Evolutionary conservation across 306 rosid genomes (phyloP).

Genomic region (Medicago arabica): DNA sequence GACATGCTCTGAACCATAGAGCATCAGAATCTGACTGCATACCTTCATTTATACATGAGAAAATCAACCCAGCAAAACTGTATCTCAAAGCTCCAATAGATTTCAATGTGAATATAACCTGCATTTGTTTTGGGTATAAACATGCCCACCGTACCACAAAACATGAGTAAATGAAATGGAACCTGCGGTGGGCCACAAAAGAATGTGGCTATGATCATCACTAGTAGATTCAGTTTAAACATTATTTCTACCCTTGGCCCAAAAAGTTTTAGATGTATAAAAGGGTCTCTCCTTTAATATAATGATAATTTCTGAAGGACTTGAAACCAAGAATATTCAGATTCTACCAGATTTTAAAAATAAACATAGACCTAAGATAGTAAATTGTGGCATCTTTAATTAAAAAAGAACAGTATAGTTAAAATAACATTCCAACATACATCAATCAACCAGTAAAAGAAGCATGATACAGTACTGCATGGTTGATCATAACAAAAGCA

Average conservation of each 20-base stretch:
- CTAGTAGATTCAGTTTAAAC: conserved; percentile 35
- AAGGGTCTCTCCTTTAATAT: conserved; percentile 22
- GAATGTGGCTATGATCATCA: conserved; percentile 36
- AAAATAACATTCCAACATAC: conserved; percentile 79
- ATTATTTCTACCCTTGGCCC: conserved; percentile 12
- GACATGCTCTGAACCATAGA: conserved; percentile 57
- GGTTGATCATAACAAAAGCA: conserved; percentile 72
- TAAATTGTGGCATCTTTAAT: conserved; percentile 41
- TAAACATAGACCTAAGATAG: conserved; percentile 32
- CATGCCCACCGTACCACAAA: conserved; percentile 79
- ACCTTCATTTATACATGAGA: conserved; percentile 79
- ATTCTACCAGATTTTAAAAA: conserved; percentile 36
- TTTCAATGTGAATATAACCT: conserved; percentile 75
- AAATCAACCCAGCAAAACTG: conserved; percentile 76
- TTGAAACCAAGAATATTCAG: conserved; percentile 20
- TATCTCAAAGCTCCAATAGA: conserved; percentile 83
- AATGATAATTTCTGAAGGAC: neutral
- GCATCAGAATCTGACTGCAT: conserved; percentile 69
- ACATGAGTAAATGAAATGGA: conserved; percentile 58
- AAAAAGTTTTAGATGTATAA: conserved; percentile 39
- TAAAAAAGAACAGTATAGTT: conserved; percentile 41
- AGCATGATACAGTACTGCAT: conserved; percentile 70
- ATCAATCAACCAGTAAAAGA: conserved; percentile 83
- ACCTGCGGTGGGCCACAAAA: conserved; percentile 58
- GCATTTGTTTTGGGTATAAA: conserved; percentile 71